Evolutionary conservation across 768 basidiomycete species (phyloP), one percentile per base, ranked within the genome.

Genomic region (Lyophyllum semitale): DNA sequence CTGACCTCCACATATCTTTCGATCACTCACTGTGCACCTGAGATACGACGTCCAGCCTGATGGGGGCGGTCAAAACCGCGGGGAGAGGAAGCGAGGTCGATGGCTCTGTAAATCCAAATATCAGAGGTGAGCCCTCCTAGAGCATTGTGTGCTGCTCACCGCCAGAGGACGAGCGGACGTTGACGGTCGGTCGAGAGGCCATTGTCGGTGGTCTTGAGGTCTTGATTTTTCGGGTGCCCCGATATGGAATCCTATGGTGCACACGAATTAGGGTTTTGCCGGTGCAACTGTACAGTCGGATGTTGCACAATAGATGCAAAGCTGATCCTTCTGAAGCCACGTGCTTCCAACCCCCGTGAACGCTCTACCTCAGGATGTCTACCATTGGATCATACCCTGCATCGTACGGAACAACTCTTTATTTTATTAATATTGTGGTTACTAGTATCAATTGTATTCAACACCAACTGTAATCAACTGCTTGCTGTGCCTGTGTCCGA

Each of bases 31-130:
- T 99, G 91, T 98, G 95, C 57, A 99, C 93, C 76, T 95, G 94
- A 58, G 92, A 84, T 66, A 99, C 96, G 63, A 99, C 95, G 84
- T 99, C 97, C 71, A 96, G 87, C 76, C 97, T 84, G 77, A 99
- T 98, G 68, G 97, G 96, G 35, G 96, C 97, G 66, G 94, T 95
- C 69, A 99, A 80, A 70, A 99, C 97, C 67, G 94, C 93, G 49
- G 96, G 94, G 65, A 95, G 90, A 53, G 93, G 91, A 50, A 95
- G 86, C 44, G 94, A 96, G 73, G 84, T 80, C 38, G 93, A 92
- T 41, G 90, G 79, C 83, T 94, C 92, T 91, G 63, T 30, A 55
- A 62, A 48, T 41, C 29, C 6, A 49, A 53, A 29, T 26, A 63
- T 66, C 50, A 66, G 55, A 44, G 27, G 37, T 5, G 35, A 63